Evolutionary conservation across 2,329 filamentous ascomycete species (phyloP).

Genomic region (Colletotrichum orchidophilum): DNA sequence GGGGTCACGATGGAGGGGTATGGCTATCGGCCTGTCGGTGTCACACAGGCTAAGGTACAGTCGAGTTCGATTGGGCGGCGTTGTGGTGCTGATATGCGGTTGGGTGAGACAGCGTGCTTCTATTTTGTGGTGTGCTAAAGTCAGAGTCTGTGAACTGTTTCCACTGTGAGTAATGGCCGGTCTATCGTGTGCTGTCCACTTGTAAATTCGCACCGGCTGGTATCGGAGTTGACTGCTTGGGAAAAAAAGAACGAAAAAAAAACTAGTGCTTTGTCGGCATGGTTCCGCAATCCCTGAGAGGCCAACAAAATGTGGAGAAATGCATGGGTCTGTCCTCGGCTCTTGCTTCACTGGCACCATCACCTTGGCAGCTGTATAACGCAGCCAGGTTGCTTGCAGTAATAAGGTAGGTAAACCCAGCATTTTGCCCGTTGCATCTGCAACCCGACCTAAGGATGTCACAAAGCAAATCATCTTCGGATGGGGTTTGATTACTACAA

Average conservation of each 20-base stretch:
- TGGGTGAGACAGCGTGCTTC: not conserved
- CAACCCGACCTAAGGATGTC: too few species aligned
- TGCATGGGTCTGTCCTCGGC: constrained; percentile 14
- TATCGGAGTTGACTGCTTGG: constrained; percentile 4
- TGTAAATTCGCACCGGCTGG: not conserved
- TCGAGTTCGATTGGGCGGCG: not conserved
- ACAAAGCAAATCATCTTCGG: too few species aligned
- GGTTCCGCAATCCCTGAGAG: constrained; percentile 27
- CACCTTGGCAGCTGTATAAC: too few species aligned
- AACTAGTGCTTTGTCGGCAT: constrained; percentile 1
- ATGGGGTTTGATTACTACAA: too few species aligned
- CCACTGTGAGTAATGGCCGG: not conserved
- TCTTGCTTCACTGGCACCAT: constrained; percentile 1
- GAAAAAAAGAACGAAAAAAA: constrained; percentile 10
- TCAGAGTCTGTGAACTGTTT: not conserved
- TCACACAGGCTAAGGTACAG: constrained; percentile 1
- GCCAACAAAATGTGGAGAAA: constrained; percentile 18
- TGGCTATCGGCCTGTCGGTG: constrained; percentile 11
- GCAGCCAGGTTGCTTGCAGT: too few species aligned
- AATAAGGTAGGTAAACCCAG: too few species aligned
- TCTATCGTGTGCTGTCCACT: not conserved
- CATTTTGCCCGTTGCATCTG: too few species aligned
- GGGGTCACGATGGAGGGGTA: constrained; percentile 34
- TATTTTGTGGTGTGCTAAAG: not conserved
- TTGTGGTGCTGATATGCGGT: not conserved